Base-by-base conservation (phyloP, 441 rosid genomes). In the Populus hybrid region DNA sequence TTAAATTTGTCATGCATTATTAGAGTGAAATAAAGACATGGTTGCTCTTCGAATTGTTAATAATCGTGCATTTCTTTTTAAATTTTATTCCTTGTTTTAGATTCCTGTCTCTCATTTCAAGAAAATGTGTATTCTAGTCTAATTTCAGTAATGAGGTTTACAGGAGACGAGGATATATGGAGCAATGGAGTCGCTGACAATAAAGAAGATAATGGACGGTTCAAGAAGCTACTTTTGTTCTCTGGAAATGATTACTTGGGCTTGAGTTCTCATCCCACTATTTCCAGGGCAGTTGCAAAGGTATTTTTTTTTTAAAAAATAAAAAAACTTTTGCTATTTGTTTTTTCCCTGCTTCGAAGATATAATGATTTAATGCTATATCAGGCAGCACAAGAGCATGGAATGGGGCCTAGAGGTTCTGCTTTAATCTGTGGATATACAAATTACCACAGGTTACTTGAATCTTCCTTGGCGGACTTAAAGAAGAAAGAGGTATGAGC, bases 391-490 rank as follows among this genome's bases (percentile, higher is more conserved):
- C 87, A n/a, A 74, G 92, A 92, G 59, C 87, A 89, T 86, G 98
- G 98, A 77, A 95, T 95, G 99, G 99, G 98, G 66, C 99, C 99
- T 9, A 92, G 93, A 77, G 99, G 98, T 70, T 95, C 99, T 83
- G 92, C 98, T 38, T 82, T 95, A 80, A 89, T 93, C 59, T 93
- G 99, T 76, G 99, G 99, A 67, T 95, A 93, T 74, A 95, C 99
- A 74, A 91, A 85, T 82, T 88, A 91, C 84, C 99, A 95, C 83
- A 86, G 96, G 82, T 77, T 83, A 72, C 89, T 93, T 1, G 99
- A 95, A 85, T 87, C 91, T 61, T 84, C 86, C 87, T 87, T 95
- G 89, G 98, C 99, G 16, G 88, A 87, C 78, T 84, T 93, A 80
- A 95, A 93, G 88, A 90, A 89, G 87, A 92, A 92, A 82, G 95